These are phyloP conservation scores for Diaporthe sp. DNA, from an alignment of 2,329 filamentous ascomycete species.

Conservation along the genomic window DNA sequence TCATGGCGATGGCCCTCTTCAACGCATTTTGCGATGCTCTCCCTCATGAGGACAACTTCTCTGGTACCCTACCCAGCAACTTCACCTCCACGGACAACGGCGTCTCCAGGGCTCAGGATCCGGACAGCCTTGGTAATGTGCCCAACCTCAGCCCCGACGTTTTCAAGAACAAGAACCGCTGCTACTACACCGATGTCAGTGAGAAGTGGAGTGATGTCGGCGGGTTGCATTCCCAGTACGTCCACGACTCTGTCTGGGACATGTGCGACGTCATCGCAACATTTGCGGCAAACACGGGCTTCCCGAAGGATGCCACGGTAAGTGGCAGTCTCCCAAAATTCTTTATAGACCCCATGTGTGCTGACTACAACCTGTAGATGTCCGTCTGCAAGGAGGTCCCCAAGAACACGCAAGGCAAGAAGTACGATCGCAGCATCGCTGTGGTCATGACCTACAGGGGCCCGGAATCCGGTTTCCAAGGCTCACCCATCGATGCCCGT, in stretches of 20 bases:
- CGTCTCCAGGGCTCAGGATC: neutral
- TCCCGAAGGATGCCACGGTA: neutral
- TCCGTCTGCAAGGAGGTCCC: neutral
- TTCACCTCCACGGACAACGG: neutral
- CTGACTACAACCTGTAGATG: neutral
- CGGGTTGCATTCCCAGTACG: neutral
- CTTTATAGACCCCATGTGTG: neutral
- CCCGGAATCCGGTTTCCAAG: too few relatives aligned
- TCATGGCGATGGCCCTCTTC: conserved; percentile 3
- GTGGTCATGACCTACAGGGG: neutral
- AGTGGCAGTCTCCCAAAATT: neutral
- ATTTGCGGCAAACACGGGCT: neutral
- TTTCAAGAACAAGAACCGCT: neutral
- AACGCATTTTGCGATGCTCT: neutral
- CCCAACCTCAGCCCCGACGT: neutral
- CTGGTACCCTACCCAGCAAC: neutral
- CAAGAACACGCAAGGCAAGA: neutral
- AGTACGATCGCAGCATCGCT: conserved; percentile 8
- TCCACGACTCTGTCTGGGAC: neutral
- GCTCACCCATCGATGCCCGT: too few relatives aligned
- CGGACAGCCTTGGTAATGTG: neutral
- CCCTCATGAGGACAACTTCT: neutral
- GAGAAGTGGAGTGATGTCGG: neutral
- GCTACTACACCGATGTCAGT: neutral
- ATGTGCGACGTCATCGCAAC: neutral